A percentile compares a stretch with the other conserved stretches of the same genome.
These are phyloP conservation scores for Colletotrichum sp. DNA, from an alignment of 2,329 filamentous ascomycete genomes.

Conservation along the genomic window DNA sequence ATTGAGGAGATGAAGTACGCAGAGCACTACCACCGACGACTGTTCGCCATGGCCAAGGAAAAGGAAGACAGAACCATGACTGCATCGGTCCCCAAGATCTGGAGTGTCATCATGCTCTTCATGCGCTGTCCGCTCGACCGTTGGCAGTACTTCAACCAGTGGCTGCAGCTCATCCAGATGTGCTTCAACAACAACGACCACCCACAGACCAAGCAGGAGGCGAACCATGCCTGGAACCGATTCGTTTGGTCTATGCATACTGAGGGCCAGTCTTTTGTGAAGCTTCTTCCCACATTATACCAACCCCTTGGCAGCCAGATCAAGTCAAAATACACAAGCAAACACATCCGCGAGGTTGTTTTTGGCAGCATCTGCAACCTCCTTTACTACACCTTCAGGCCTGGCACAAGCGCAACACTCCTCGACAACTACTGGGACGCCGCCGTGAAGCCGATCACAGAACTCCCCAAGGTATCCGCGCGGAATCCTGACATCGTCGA, in stretches of 20 bases:
- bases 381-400: slow-evolving; percentile 82
- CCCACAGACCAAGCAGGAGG: slow-evolving; percentile 71
- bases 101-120: slow-evolving; percentile 83
- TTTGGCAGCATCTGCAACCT: slow-evolving; percentile 80
- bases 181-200: slow-evolving; percentile 82
- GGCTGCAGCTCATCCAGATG: slow-evolving; percentile 79
- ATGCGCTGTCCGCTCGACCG: slow-evolving; percentile 68
- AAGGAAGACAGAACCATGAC: slow-evolving; percentile 58
- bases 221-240: slow-evolving; percentile 85
- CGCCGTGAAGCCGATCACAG: slow-evolving; percentile 67
- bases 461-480: slow-evolving; percentile 32
- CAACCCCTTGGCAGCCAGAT: slow-evolving; percentile 74
- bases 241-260: slow-evolving; percentile 77
- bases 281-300: slow-evolving; percentile 58
- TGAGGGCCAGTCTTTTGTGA: slow-evolving; percentile 63
- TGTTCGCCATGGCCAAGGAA: slow-evolving; percentile 72
- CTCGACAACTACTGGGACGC: slow-evolving; percentile 81
- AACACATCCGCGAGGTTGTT: slow-evolving; percentile 61
- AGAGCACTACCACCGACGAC: slow-evolving; percentile 69
- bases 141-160: slow-evolving; percentile 78
- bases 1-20: slow-evolving; percentile 70
- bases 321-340: slow-evolving; percentile 65
- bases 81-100: slow-evolving; percentile 81
- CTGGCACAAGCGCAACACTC: slow-evolving; percentile 67
- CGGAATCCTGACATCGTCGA: slow-evolving; percentile 42